These are phyloP conservation scores for Fusarium sp. DNA, from an alignment of 2,329 filamentous ascomycete species.

Conservation along the genomic window DNA sequence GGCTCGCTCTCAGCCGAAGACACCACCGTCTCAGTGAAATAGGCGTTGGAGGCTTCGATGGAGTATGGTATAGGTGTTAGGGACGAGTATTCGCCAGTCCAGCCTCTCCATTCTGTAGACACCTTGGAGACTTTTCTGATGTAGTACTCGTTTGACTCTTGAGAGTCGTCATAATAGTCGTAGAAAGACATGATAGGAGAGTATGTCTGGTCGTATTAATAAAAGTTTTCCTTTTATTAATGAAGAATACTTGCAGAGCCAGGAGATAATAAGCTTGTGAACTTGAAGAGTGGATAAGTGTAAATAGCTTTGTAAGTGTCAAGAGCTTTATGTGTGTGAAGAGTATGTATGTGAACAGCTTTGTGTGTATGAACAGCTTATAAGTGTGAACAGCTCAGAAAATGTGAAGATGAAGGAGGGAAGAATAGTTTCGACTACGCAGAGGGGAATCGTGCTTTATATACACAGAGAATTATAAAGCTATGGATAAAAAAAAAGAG, in stretches of 20 bases:
- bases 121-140: background rate
- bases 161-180: background rate
- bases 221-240: no score
- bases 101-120: background rate
- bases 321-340: no score
- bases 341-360: background rate
- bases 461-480: background rate
- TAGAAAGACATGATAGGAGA: background rate
- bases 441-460: background rate
- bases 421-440: background rate
- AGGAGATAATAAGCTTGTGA: no score
- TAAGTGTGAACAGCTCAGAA: background rate
- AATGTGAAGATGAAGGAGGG: background rate
- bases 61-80: background rate
- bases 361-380: background rate
- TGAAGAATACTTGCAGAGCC: no score
- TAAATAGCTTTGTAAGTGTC: no score
- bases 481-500: background rate
- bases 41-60: background rate
- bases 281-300: no score
- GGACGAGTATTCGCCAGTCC: background rate
- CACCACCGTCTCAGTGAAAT: background rate
- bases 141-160: background rate
- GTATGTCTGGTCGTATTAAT: no score
- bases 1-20: background rate